Evolutionary conservation across 306 rosid species (phyloP).

Genomic region (Geum urbanum): DNA sequence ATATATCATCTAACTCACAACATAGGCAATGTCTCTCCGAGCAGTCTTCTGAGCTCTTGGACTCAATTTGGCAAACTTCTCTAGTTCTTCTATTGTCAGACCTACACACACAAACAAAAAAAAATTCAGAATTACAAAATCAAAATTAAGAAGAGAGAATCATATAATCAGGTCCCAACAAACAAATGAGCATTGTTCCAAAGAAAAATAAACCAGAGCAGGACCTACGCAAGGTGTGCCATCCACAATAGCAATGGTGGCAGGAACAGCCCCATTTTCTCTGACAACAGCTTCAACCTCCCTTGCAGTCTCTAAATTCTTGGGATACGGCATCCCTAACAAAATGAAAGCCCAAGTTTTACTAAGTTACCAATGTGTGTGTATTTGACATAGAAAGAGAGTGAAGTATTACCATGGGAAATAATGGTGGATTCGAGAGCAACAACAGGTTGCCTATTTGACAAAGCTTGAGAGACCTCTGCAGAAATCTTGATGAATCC

Average conservation of each 20-base stretch:
- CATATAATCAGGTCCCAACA: not conserved
- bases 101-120: constrained; percentile 38
- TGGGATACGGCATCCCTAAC: constrained; percentile 92
- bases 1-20: constrained; percentile 54
- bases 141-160: not conserved
- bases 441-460: constrained; percentile 62
- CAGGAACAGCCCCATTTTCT: constrained; percentile 86
- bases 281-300: constrained; percentile 74
- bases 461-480: constrained; percentile 76
- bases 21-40: constrained; percentile 85
- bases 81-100: constrained; percentile 64
- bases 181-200: not conserved
- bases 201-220: not conserved
- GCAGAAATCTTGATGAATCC: constrained; percentile 55
- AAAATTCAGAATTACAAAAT: not conserved
- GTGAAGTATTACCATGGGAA: constrained; percentile 56
- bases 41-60: constrained; percentile 77
- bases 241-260: constrained; percentile 87
- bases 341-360: not conserved
- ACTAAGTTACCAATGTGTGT: too few relatives aligned
- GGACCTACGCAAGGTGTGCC: constrained; percentile 84
- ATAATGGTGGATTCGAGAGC: constrained; percentile 94
- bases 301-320: constrained; percentile 77
- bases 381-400: not conserved
- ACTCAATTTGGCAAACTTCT: constrained; percentile 70